Base-by-base conservation (phyloP, 225 moss, liverwort and hornwort species). In the Pleurozium schreberi region DNA sequence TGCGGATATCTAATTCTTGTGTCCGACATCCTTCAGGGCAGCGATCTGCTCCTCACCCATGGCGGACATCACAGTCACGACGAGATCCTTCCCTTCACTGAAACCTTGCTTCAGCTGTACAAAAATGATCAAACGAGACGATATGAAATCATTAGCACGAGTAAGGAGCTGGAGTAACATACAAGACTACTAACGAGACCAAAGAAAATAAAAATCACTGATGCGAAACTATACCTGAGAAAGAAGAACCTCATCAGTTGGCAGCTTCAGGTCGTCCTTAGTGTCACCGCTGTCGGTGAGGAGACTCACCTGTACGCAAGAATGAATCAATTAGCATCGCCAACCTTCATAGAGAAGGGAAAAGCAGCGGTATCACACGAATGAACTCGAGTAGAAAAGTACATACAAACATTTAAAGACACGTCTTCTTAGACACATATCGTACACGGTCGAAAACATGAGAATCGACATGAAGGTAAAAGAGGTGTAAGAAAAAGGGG, bases 31-130 rank as follows among this genome's bases (percentile, higher is more conserved):
- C 93, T 98, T 98, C 81, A 98, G 92, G 28, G 98, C 96, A 38
- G 94, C 95, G 70, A 98, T 97, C 98, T 98, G 98, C 90, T 98
- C 98, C 92, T 98, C 98, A 58, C 96, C 95, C 98, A 98, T 98
- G 8, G 98, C 96, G 42, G 98, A 91, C 98, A 98, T 98, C 19
- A 98, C 98, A 13, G 98, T 98, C 31, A 98, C 97, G 3, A 96
- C 97, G 26, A 98, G 96, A 76, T 98, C 98, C 80, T 98, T 98
- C 9, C 98, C 98, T 6, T 98, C 97, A 19, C 71, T 68, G n/a
- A 97, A 98, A 71, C 98, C 98, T 30, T 95, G 96, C 89, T 94
- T 97, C n/a, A 98, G 92, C 98, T 98, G 95, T 85, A 85, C 20
- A 82, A 3, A 7, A 5, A 81, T 57, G 11, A 9, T 70, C 28